Percentiles rank a stretch among this genome's conserved stretches.
Evolutionary conservation across 169 alveolate genomes (phyloP).

Genomic region (Plasmodium fragile): DNA sequence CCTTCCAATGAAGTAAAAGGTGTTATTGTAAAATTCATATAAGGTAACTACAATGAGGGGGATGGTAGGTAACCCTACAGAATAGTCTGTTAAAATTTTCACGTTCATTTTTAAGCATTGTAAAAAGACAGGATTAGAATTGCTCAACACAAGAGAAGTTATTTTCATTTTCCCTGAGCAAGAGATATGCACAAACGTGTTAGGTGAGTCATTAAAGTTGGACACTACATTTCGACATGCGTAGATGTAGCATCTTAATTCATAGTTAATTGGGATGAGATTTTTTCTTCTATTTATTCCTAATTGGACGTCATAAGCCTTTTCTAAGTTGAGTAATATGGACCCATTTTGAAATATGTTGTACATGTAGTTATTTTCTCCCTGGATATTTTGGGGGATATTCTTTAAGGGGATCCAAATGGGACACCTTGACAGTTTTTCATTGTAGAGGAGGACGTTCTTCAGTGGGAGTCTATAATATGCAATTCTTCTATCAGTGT

Average conservation of each 20-base stretch:
- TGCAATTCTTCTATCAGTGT: constrained; percentile 80
- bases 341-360: constrained; percentile 82
- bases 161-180: constrained; percentile 87
- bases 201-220: constrained; percentile 83
- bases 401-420: constrained; percentile 89
- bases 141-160: constrained; percentile 80
- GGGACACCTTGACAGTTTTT: constrained; percentile 86
- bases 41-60: constrained; percentile 68
- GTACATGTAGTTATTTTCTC: constrained; percentile 77
- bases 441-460: constrained; percentile 84
- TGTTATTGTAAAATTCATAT: constrained; percentile 66
- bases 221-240: constrained; percentile 86
- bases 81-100: constrained; percentile 71
- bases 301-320: constrained; percentile 73
- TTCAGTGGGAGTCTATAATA: constrained; percentile 80
- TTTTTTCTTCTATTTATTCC: constrained; percentile 82
- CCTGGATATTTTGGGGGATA: constrained; percentile 76
- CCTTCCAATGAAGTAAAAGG: constrained; percentile 74
- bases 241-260: constrained; percentile 90
- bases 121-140: constrained; percentile 87
- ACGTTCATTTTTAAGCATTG: constrained; percentile 85
- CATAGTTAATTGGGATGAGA: constrained; percentile 86
- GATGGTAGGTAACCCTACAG: constrained; percentile 71
- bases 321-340: constrained; percentile 82
- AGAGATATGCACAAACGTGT: constrained; percentile 85